A percentile compares a stretch with the other conserved stretches of the same genome.
Conservation (phyloP, 2,329 filamentous ascomycete genomes). For the Chaetothyriales sp. region DNA sequence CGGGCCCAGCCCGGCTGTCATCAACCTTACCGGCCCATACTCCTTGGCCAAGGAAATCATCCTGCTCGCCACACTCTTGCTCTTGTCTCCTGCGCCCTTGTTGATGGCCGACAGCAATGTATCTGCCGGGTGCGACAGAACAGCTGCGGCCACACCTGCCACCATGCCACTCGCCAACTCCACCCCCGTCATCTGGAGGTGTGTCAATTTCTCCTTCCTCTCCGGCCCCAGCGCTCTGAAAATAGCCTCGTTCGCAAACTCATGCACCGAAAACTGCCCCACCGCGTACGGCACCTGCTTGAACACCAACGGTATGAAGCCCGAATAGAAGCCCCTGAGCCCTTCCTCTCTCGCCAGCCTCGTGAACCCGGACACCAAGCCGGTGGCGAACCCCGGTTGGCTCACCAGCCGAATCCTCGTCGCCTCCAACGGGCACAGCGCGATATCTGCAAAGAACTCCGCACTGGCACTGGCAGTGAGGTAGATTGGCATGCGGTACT, state of each 20-base stretch:
- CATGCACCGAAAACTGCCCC: not conserved
- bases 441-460: slow-evolving; percentile 49
- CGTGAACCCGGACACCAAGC: not conserved
- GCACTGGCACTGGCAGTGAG: slow-evolving; percentile 45
- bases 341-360: not conserved
- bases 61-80: not conserved
- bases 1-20: not conserved
- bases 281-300: not conserved
- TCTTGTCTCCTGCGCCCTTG: not conserved
- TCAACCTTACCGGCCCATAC: not conserved
- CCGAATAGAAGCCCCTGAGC: not conserved
- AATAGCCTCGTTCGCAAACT: not conserved
- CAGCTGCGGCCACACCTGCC: not conserved
- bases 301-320: not conserved
- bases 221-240: not conserved
- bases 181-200: not conserved
- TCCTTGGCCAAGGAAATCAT: not conserved
- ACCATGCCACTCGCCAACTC: not conserved
- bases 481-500: slow-evolving; percentile 40
- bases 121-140: not conserved
- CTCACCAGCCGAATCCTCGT: slow-evolving; percentile 63
- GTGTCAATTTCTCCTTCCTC: not conserved
- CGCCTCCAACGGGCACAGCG: slow-evolving; percentile 47
- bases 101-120: not conserved
- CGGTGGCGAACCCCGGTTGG: not conserved